Base-by-base conservation (phyloP, 2,329 filamentous ascomycete species). In the Paracamarosporium sp. region DNA sequence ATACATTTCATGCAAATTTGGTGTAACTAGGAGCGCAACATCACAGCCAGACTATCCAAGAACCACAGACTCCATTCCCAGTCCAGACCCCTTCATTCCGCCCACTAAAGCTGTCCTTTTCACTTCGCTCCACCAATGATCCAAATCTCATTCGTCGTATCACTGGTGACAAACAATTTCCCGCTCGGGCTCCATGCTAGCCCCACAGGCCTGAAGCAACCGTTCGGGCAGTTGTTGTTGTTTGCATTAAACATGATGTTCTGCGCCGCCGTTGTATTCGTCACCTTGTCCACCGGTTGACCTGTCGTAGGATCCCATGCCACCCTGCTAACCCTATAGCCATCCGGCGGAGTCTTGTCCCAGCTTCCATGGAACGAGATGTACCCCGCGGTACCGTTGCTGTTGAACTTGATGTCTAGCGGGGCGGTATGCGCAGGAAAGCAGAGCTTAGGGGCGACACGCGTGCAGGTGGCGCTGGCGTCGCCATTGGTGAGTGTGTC, bases 351-450 rank as follows among this genome's bases (percentile, higher is more conserved):
- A 5, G n/a, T 33, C 9, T 53, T 56, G 44, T 69, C 55, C 63
- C 63, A 91, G 73, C 84, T 88, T 7, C 89, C 89, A 72, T 91
- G 89, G 75, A 91, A 91, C 1, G 85, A 80, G 25, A 92, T 77
- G 71, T 85, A 91, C 0, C 87, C 88, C 3, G 78, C 74, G 3
- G 78, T 80, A 7, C 80, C 81, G 41, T 83, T 84, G 40, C 77
- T 62, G 59, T 83, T 80, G 76, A 92, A 92, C 56, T 85, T 84
- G 65, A 91, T 84, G 60, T 90, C 88, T 1, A 68, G 53, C 0
- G 90, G 90, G 0, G 89, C 88, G 63, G 83, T 88, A 70, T 92
- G 90, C 0, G 47, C 47, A 6, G 64, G 59, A 25, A 67, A 65
- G 59, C 64, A 65, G 6, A 67, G 25, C 68, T 65, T 40, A 63